Evolutionary conservation across 1,284 basidiomycete genomes (phyloP), one percentile per base, ranked within the genome.

Genomic region (Leccinum subrobustum): DNA sequence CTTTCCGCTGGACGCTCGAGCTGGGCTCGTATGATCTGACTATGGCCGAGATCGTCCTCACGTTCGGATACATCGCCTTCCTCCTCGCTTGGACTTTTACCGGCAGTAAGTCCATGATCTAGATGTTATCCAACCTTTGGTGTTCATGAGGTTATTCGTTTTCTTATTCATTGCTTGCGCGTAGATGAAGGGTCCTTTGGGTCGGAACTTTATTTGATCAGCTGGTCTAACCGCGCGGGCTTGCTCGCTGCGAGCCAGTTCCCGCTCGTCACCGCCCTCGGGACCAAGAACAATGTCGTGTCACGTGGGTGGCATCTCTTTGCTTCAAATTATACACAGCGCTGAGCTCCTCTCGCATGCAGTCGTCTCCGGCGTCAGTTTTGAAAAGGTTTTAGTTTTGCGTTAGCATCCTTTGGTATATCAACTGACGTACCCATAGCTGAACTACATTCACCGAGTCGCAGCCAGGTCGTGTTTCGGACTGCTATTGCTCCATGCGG

Each of bases 281-380:
- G 85, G 0, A 84, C 83, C 54, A 85, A 84, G 70, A 87, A 90
- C 69, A 89, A 88, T 58, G 58, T 84, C 20, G 75, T 90, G 6
- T 82, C 84, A 5, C 76, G 84, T 85, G 59, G 59, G 83, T 64
- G 12, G 16, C 3, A 14, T 11, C 7, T 18, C 3, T 27, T 20
- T 6, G 1, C 12, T 3, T 25, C 3, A 0, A 2, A 44, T 18
- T 76, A 16, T n/a, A 5, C 14, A 0, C 7, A 3, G 18, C 16
- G 1, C 29, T 64, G 2, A 70, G 4, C 9, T 29, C 11, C 11
- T 4, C 20, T 9, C 44, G 37, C 20, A 2, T 54, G n/a, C 64
- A 85, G 85, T 79, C 57, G 67, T 86, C 39, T 87, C 85, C 2
- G 85, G 87, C 3, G 73, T 88, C 48, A 76, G 81, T 54, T 85